Percentiles rank a stretch among this genome's conserved stretches.
phyloP scores from a whole-genome alignment of 2,329 filamentous ascomycete genomes.

The Aureobasidium subglaciale region DNA sequence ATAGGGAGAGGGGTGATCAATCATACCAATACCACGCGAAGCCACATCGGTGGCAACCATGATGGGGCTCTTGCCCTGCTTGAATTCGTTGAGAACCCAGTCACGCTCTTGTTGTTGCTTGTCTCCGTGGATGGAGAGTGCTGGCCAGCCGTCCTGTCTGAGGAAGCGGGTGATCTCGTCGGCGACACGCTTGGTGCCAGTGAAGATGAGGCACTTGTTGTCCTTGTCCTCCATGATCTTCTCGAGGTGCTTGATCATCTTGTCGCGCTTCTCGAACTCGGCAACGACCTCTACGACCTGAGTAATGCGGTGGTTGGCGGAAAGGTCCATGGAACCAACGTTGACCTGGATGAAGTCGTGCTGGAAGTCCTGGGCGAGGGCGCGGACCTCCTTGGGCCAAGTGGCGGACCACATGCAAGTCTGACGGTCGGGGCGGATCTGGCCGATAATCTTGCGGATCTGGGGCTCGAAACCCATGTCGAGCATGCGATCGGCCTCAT shows the following conservation, averaged over 20 bases:
- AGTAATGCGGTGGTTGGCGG: constrained; percentile 95
- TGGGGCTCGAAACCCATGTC: constrained; percentile 99
- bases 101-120: constrained; percentile 99
- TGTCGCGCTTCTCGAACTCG: constrained; percentile 95
- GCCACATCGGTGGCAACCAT: constrained; percentile 99
- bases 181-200: constrained; percentile 76
- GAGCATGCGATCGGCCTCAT: constrained; percentile 98
- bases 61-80: constrained; percentile 98
- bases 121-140: constrained; percentile 95
- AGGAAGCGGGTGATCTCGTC: constrained; percentile 97
- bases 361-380: constrained; percentile 83
- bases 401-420: constrained; percentile 99
- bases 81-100: constrained; percentile 99
- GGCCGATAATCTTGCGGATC: constrained; percentile 95
- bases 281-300: constrained; percentile 95
- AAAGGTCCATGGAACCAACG: constrained; percentile 90
- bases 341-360: constrained; percentile 98
- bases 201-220: constrained; percentile 96
- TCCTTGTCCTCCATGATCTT: constrained; percentile 94
- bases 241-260: constrained; percentile 95
- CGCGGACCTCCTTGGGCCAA: constrained; percentile 97
- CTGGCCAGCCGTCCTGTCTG: constrained; percentile 95
- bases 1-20: constrained; percentile 50
- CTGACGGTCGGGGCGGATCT: constrained; percentile 96
- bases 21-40: constrained; percentile 99